These are phyloP conservation scores for Quercus tomentella DNA, from an alignment of 331 rosid genomes.

Conservation along the genomic window DNA sequence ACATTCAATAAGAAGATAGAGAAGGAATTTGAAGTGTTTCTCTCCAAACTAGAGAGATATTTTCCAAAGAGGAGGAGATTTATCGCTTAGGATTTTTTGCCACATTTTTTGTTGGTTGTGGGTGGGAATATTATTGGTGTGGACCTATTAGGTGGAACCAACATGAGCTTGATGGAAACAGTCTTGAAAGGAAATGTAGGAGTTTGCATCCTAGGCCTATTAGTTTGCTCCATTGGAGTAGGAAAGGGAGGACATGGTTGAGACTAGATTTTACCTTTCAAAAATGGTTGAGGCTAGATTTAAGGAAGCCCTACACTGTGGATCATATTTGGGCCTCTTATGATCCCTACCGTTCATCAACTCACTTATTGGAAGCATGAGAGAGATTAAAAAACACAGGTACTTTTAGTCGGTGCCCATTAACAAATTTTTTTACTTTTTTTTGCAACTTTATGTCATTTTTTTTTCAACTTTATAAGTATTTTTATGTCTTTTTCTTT, in stretches of 20 bases:
- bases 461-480: no score
- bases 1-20: no score
- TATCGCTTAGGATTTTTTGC: slow-evolving; percentile 75
- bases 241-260: slow-evolving; percentile 84
- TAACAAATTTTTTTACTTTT: no score
- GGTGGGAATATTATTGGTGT: slow-evolving; percentile 69
- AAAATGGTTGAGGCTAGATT: slow-evolving; percentile 57
- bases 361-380: slow-evolving; percentile 67
- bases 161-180: slow-evolving; percentile 85
- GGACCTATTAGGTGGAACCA: slow-evolving; percentile 82
- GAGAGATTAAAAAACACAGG: no score
- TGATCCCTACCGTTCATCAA: slow-evolving; percentile 61
- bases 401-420: no score
- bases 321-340: slow-evolving; percentile 89
- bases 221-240: slow-evolving; percentile 89
- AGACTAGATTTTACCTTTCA: slow-evolving; percentile 41
- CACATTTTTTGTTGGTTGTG: slow-evolving; percentile 72
- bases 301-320: slow-evolving; percentile 70
- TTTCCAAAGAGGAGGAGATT: slow-evolving; percentile 10
- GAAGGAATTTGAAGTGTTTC: no score
- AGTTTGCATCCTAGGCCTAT: slow-evolving; percentile 78
- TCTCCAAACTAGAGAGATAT: no score
- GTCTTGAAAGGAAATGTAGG: slow-evolving; percentile 74
- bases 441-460: no score
- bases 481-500: no score